Evolutionary conservation across 2,329 filamentous ascomycete genomes (phyloP), one percentile per base, ranked within the genome.

Genomic region (Ciborinia camelliae): DNA sequence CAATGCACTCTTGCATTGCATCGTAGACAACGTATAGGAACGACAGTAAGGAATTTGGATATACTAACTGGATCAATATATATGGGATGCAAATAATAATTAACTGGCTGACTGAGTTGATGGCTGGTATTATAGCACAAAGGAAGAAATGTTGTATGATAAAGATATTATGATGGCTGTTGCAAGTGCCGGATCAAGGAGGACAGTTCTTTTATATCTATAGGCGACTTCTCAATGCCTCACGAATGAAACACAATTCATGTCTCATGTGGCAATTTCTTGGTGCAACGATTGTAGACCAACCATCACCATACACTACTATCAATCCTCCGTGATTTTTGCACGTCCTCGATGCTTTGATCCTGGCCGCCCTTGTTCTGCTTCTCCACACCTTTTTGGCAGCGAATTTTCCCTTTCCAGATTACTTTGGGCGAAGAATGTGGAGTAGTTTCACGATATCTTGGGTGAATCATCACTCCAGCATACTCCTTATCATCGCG

Each of bases 381-480:
- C 59, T 69, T 71, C 68, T 73, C 73, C 71, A 71, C 73, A 72
- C 71, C 65, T 71, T 71, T 64, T 65, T 67, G 66, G 51, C 64
- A 66, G 65, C 65, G 63, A 58, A 48, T 53, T 66, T 67, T 66
- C 66, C 55, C 60, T 70, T 70, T 67, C 66, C 47, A 68, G 47
- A 64, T 64, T 41, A 58, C 63, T 62, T 65, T 63, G 68, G 66
- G 51, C 50, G 62, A 53, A 55, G 65, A 63, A 65, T 52, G 66
- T 70, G 67, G 69, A 69, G 70, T 69, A 70, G 60, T 60, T 67
- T 68, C 71, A 71, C 69, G 69, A 72, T 73, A 61, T 58, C 64
- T 69, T 65, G 53, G 57, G 62, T 58, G 50, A 66, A 63, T 63
- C 63, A 32, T 55, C 63, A 53, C 47, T 66, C 47, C 51, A 60